A percentile compares a stretch with the other conserved stretches of the same genome.
Conservation (phyloP, 495 filamentous ascomycete genomes). For the Apodospora peruviana region DNA sequence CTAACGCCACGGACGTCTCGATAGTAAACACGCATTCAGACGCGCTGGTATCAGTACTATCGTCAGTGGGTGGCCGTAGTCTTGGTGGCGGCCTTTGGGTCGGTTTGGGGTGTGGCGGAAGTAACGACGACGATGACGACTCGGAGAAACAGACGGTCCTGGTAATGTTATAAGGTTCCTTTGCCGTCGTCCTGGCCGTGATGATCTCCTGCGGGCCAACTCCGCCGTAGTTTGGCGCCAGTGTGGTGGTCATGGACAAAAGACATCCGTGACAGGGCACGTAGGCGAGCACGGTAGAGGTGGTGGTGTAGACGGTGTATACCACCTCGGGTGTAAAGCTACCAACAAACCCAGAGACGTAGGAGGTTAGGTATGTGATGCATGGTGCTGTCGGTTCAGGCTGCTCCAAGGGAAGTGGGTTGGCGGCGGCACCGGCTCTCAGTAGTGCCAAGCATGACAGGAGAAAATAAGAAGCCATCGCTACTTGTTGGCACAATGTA, state of each 20-base stretch:
- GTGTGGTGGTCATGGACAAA: not conserved
- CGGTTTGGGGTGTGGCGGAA: too few species aligned
- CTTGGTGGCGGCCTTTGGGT: not conserved
- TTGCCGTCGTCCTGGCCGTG: not conserved
- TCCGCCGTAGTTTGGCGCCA: not conserved
- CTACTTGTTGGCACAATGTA: too few species aligned
- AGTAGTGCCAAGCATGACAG: not conserved
- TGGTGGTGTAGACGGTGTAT: slow-evolving; percentile 2
- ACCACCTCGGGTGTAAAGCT: not conserved
- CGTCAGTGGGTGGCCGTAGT: too few species aligned
- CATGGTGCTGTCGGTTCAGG: not conserved
- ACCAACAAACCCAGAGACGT: not conserved
- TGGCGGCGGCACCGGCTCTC: not conserved
- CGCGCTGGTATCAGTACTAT: too few species aligned
- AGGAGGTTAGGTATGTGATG: not conserved
- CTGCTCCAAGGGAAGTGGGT: not conserved
- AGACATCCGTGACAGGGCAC: not conserved
- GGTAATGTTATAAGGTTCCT: not conserved
- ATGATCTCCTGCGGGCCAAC: not conserved
- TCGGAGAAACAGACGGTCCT: slow-evolving; percentile 2
- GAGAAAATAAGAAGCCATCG: not conserved
- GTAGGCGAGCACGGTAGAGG: not conserved
- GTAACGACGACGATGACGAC: too few species aligned
- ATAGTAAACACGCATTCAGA: too few species aligned
- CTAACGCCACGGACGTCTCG: too few species aligned